phyloP scores from a whole-genome alignment of 805 yeast genomes.

The Brettanomyces nanus region DNA sequence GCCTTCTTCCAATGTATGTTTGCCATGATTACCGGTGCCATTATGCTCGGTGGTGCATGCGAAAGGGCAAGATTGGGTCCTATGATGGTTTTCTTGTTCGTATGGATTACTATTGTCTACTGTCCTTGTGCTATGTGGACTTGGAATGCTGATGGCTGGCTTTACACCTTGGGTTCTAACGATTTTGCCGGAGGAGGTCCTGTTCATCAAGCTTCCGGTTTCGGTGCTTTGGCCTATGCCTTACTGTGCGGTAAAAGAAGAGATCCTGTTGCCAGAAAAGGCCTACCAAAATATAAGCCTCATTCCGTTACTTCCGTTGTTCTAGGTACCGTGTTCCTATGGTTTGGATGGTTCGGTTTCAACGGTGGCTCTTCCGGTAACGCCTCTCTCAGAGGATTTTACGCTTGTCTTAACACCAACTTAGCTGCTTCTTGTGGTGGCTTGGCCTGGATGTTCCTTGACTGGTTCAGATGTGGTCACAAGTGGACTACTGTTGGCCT shows the following conservation, averaged over 20 bases:
- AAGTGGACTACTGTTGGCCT: slow-evolving; percentile 92
- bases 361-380: slow-evolving; percentile 98
- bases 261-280: slow-evolving; percentile 61
- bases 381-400: slow-evolving; percentile 87
- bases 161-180: slow-evolving; percentile 68
- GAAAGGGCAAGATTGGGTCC: slow-evolving; percentile 96
- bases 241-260: slow-evolving; percentile 86
- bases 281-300: slow-evolving; percentile 85
- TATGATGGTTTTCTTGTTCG: slow-evolving; percentile 87
- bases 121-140: slow-evolving; percentile 97
- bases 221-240: slow-evolving; percentile 91
- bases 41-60: slow-evolving; percentile 96
- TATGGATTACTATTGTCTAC: slow-evolving; percentile 94
- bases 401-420: slow-evolving; percentile 89
- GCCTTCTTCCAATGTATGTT: slow-evolving; percentile 95
- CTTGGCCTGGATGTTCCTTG: slow-evolving; percentile 88
- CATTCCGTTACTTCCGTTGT: slow-evolving; percentile 88
- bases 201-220: slow-evolving; percentile 91
- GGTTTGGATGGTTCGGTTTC: slow-evolving; percentile 99
- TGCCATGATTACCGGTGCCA: slow-evolving; percentile 85
- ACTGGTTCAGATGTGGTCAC: slow-evolving; percentile 75
- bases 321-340: slow-evolving; percentile 85
- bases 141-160: slow-evolving; percentile 95
- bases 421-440: slow-evolving; percentile 93
- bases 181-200: slow-evolving; percentile 99